Percentiles rank a stretch among this genome's conserved stretches.
Evolutionary conservation across 2,329 filamentous ascomycete genomes (phyloP).

Genomic region (Trichoderma hamatum): DNA sequence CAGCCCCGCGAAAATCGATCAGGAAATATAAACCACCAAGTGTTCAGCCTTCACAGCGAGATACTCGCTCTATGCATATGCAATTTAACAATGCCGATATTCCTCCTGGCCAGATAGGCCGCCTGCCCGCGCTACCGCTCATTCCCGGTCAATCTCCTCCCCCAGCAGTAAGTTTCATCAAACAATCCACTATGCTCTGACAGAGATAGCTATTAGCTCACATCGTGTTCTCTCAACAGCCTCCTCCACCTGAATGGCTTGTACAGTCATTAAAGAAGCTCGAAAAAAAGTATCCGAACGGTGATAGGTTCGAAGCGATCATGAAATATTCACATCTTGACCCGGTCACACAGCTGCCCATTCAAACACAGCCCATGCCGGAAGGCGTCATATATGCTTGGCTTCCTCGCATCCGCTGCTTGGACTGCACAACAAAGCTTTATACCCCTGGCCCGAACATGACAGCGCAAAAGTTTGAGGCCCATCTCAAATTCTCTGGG

Average conservation of each 20-base stretch:
- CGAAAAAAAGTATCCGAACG: slow-evolving; percentile 68
- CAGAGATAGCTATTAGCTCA: not conserved
- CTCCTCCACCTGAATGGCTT: slow-evolving; percentile 86
- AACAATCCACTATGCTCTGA: not conserved
- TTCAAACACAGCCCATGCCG: slow-evolving; percentile 60
- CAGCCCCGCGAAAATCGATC: not conserved
- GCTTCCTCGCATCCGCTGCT: slow-evolving; percentile 85
- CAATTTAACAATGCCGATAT: too few species aligned
- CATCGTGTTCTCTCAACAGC: slow-evolving; percentile 53
- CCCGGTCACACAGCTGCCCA: slow-evolving; percentile 66
- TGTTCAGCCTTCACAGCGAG: too few species aligned
- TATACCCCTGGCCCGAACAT: slow-evolving; percentile 88
- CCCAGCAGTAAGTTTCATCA: slow-evolving; percentile 59
- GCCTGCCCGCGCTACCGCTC: slow-evolving; percentile 68
- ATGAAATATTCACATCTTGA: slow-evolving; percentile 92
- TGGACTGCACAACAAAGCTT: slow-evolving; percentile 89
- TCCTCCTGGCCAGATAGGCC: slow-evolving; percentile 62
- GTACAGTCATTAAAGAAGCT: slow-evolving; percentile 71
- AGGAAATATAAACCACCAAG: not conserved
- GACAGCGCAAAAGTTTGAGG: slow-evolving; percentile 88
- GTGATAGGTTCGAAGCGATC: slow-evolving; percentile 79
- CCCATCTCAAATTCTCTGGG: slow-evolving; percentile 82
- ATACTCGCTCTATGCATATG: too few species aligned
- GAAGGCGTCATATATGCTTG: slow-evolving; percentile 76
- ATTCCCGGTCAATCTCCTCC: slow-evolving; percentile 58